Evolutionary conservation across 2,329 filamentous ascomycete species (phyloP).

Genomic region (Beauveria rudraprayagi): DNA sequence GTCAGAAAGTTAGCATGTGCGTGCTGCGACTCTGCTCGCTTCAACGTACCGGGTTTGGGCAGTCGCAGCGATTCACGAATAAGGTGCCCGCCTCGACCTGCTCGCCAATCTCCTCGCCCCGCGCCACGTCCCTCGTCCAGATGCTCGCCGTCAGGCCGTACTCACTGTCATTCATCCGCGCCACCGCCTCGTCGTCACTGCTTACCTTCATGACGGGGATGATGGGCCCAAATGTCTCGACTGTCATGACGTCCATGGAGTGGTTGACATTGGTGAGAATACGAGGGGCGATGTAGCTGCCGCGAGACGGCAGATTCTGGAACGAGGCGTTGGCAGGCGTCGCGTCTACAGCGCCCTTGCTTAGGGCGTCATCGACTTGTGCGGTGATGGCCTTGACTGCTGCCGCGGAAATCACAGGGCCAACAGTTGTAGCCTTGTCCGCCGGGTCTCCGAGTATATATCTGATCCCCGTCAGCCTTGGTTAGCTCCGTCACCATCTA

Average conservation of each 20-base stretch:
- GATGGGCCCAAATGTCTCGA: constrained; percentile 91
- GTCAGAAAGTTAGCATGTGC: constrained; percentile 2
- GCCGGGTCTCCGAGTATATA: constrained; percentile 84
- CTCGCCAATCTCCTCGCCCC: constrained; percentile 70
- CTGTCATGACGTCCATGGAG: constrained; percentile 79
- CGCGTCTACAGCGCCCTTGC: constrained; percentile 73
- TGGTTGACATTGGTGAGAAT: constrained; percentile 74
- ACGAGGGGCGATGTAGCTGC: constrained; percentile 83
- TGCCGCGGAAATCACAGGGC: constrained; percentile 77
- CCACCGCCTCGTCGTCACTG: constrained; percentile 70
- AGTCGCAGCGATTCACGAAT: constrained; percentile 93
- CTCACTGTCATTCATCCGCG: constrained; percentile 87
- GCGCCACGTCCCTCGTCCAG: constrained; percentile 81
- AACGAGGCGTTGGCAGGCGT: constrained; percentile 80
- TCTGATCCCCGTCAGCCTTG: background rate
- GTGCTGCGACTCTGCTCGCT: background rate
- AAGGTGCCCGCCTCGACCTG: constrained; percentile 87
- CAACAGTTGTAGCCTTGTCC: constrained; percentile 70
- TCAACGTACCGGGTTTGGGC: constrained; percentile 71
- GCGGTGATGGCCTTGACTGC: constrained; percentile 67
- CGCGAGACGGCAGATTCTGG: constrained; percentile 58
- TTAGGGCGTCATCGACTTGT: constrained; percentile 74
- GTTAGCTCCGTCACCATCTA: background rate
- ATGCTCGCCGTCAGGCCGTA: constrained; percentile 94
- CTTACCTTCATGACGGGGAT: constrained; percentile 88